Conservation (phyloP, 441 rosid species). For the Erodium texanum region DNA sequence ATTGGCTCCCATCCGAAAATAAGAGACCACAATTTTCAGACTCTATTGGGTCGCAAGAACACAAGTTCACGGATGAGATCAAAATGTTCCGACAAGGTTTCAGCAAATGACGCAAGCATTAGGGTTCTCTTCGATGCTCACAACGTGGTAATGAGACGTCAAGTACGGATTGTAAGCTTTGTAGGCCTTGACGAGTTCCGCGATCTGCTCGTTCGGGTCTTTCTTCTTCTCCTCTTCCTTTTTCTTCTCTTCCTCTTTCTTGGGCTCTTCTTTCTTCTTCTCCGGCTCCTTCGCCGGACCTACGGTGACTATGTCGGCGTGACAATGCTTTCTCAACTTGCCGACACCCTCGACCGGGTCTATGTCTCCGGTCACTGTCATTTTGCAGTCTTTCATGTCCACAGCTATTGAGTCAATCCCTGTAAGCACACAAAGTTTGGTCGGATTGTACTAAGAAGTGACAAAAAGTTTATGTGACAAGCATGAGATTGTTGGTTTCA, state of each 20-base stretch:
- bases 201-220: constrained; percentile 24
- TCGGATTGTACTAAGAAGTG: too few relatives aligned
- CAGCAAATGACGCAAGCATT: constrained; percentile 43
- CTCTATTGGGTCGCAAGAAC: too few relatives aligned
- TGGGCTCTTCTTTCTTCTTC: constrained; percentile 34
- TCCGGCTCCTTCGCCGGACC: constrained; percentile 26
- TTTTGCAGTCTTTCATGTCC: constrained; percentile 42
- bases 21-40: too few relatives aligned
- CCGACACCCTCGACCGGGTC: constrained; percentile 34
- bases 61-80: not conserved
- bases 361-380: constrained; percentile 52
- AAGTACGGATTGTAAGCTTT: constrained; percentile 24
- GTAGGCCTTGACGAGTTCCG: constrained; percentile 23
- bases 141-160: constrained; percentile 23
- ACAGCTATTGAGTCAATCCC: constrained; percentile 48
- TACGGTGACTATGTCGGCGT: constrained; percentile 30
- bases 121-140: constrained; percentile 41
- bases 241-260: not conserved
- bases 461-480: too few relatives aligned
- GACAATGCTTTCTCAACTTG: constrained; percentile 38
- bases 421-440: too few relatives aligned
- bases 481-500: too few relatives aligned
- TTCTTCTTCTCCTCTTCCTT: constrained; percentile 26
- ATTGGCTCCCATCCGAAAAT: too few relatives aligned
- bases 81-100: not conserved